phyloP scores from a whole-genome alignment of 352 stramenopile genomes.

The Globisporangium ultimum region DNA sequence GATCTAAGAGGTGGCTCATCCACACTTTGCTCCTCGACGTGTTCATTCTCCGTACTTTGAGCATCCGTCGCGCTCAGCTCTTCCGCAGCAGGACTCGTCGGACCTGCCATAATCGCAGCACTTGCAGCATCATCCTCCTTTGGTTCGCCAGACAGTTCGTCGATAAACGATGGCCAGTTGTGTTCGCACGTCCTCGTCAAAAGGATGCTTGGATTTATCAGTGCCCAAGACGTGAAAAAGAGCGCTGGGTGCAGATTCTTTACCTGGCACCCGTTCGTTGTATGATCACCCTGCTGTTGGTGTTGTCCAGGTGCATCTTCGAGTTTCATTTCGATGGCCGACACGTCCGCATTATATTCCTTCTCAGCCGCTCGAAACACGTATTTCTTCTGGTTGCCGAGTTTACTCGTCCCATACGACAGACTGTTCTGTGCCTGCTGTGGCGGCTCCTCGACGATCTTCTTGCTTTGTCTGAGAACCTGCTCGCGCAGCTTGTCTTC shows the following conservation, averaged over 20 bases:
- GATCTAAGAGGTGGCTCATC: background rate
- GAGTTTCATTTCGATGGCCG: slow-evolving; percentile 13
- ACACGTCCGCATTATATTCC: background rate
- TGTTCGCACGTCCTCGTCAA: slow-evolving; percentile 74
- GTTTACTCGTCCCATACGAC: background rate
- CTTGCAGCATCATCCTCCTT: slow-evolving; percentile 19
- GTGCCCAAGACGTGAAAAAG: slow-evolving; percentile 84
- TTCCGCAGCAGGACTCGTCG: background rate
- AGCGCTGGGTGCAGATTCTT: slow-evolving; percentile 79
- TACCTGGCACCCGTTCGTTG: slow-evolving; percentile 21
- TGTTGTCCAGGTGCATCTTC: slow-evolving; percentile 4
- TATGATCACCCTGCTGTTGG: background rate
- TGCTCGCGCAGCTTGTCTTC: slow-evolving; percentile 45
- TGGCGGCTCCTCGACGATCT: slow-evolving; percentile 9
- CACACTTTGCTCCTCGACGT: background rate
- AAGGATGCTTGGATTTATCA: slow-evolving; percentile 59
- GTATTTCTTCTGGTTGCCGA: background rate
- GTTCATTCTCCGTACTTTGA: background rate
- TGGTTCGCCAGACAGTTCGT: slow-evolving; percentile 24
- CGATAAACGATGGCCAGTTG: slow-evolving; percentile 79
- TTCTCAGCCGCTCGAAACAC: background rate
- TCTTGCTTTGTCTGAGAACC: slow-evolving; percentile 12
- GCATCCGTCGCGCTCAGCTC: background rate
- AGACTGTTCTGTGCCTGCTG: background rate
- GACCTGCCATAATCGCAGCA: slow-evolving; percentile 4